phyloP scores from a whole-genome alignment of 352 stramenopile species.

The Globisporangium solare region DNA sequence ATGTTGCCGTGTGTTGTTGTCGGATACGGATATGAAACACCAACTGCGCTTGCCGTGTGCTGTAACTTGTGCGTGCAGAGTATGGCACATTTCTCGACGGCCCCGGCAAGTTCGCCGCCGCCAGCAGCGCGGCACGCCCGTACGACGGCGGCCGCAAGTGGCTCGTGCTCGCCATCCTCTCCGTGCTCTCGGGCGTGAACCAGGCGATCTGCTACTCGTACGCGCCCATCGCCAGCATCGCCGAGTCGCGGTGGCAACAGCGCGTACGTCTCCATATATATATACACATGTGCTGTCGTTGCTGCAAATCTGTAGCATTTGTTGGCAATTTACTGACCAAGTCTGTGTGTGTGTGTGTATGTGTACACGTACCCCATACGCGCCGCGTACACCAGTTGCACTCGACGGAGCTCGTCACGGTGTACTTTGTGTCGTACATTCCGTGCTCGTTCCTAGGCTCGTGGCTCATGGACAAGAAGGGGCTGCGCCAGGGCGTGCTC shows the following conservation, averaged over 20 bases:
- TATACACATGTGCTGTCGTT: too few species aligned
- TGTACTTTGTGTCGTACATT: constrained; percentile 80
- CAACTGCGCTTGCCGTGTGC: too few species aligned
- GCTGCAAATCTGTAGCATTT: too few species aligned
- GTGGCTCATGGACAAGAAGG: constrained; percentile 80
- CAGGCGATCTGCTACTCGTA: constrained; percentile 80
- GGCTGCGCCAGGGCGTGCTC: constrained; percentile 54
- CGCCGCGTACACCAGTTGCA: constrained; percentile 27
- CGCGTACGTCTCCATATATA: constrained; percentile 25
- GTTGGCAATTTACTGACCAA: background rate
- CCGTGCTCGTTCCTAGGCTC: constrained; percentile 74
- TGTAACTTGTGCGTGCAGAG: background rate
- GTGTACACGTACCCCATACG: too few species aligned
- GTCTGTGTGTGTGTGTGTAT: background rate
- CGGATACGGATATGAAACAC: too few species aligned
- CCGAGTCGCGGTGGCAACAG: constrained; percentile 51
- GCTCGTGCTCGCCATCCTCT: constrained; percentile 70
- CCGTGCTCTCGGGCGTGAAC: constrained; percentile 57
- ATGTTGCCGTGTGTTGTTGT: too few species aligned
- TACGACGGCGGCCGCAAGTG: constrained; percentile 33
- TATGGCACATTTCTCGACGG: background rate
- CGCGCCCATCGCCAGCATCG: constrained; percentile 61
- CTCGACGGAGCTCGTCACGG: constrained; percentile 70
- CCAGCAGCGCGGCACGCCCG: background rate
- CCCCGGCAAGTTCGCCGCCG: background rate